Evolutionary conservation across 2,329 filamentous ascomycete species (phyloP).

Genomic region (Colletotrichum lindemuthianum): DNA sequence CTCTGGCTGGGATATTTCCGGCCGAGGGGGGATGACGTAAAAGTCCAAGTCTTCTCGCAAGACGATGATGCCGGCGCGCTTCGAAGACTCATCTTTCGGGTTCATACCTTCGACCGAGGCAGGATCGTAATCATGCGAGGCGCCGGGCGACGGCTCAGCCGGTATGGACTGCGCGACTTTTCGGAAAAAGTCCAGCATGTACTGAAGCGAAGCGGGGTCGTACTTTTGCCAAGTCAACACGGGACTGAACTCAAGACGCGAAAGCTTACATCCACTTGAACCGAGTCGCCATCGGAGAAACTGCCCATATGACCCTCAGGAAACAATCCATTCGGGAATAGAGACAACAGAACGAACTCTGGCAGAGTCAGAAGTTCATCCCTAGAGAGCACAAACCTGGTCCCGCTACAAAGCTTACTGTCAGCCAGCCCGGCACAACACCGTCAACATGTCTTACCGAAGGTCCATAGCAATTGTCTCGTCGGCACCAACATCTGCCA

Average conservation of each 20-base stretch:
- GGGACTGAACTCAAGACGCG: background rate
- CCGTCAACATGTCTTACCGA: conserved; percentile 67
- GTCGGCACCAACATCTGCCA: conserved; percentile 80
- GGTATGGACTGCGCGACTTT: conserved; percentile 97
- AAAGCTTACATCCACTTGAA: conserved; percentile 91
- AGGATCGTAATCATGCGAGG: conserved; percentile 70
- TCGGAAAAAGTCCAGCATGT: conserved; percentile 99
- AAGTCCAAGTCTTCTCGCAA: conserved; percentile 96
- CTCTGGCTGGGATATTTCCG: conserved; percentile 85
- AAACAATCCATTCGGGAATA: conserved; percentile 98
- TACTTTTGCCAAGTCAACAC: conserved; percentile 70
- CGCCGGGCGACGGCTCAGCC: conserved; percentile 73
- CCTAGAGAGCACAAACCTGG: conserved; percentile 90
- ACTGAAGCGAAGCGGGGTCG: conserved; percentile 93
- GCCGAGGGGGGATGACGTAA: conserved; percentile 89
- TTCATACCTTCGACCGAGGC: conserved; percentile 78
- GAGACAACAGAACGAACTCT: conserved; percentile 95
- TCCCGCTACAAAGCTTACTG: conserved; percentile 72
- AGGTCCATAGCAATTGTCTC: conserved; percentile 96
- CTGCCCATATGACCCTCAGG: conserved; percentile 96
- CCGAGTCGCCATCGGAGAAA: conserved; percentile 91
- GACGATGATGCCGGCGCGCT: conserved; percentile 96
- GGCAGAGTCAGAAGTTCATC: conserved; percentile 95
- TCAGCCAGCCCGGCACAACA: background rate
- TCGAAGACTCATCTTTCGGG: conserved; percentile 78